A percentile compares a stretch with the other conserved stretches of the same genome.
Conservation (phyloP, 306 rosid genomes). For the Trifolium dubium region DNA sequence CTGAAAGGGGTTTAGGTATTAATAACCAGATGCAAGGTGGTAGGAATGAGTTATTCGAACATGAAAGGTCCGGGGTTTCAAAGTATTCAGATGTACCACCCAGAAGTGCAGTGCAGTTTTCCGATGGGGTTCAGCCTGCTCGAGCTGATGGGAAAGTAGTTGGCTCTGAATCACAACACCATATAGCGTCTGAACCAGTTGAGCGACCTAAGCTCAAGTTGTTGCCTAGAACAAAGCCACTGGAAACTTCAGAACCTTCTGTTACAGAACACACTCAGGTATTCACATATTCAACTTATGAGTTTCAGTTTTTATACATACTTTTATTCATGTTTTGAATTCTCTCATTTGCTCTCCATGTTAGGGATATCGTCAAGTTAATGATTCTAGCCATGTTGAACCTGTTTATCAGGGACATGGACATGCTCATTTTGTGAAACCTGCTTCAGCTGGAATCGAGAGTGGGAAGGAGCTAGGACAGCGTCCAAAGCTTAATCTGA, state of each 20-base stretch:
- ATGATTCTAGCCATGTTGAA: constrained; percentile 59
- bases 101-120: constrained; percentile 42
- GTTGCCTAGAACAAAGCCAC: constrained; percentile 73
- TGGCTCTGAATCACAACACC: constrained; percentile 58
- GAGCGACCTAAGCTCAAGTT: constrained; percentile 84
- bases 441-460: constrained; percentile 60
- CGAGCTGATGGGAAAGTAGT: constrained; percentile 50
- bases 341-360: constrained; percentile 39
- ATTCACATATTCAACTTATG: constrained; percentile 37
- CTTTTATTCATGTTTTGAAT: constrained; percentile 32
- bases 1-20: constrained; percentile 58
- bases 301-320: constrained; percentile 5
- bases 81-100: constrained; percentile 52
- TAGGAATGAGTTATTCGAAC: constrained; percentile 62
- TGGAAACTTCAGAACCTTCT: constrained; percentile 59
- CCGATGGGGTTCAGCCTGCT: constrained; percentile 53
- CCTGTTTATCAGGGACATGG: constrained; percentile 53
- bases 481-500: constrained; percentile 89
- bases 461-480: constrained; percentile 66
- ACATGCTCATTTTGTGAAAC: constrained; percentile 58
- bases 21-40: constrained; percentile 56
- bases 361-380: constrained; percentile 52
- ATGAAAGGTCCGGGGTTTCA: constrained; percentile 54
- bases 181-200: constrained; percentile 52
- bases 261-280: constrained; percentile 64